These are phyloP conservation scores for Solanum chaucha DNA, from an alignment of 257 asterid species.

Conservation along the genomic window DNA sequence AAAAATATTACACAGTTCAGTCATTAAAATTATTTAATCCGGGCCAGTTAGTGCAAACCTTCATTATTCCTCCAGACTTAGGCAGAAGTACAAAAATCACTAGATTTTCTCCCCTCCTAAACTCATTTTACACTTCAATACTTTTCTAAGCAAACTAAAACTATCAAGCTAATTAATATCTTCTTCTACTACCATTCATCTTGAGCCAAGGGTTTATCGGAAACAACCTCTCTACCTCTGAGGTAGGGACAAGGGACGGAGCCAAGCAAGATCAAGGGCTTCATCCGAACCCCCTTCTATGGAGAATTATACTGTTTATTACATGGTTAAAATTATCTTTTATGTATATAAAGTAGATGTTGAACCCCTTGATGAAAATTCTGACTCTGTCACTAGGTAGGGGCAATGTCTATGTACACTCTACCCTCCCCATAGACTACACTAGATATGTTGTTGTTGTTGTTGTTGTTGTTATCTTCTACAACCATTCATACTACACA, in stretches of 20 bases:
- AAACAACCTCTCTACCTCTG: not conserved
- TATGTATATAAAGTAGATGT: not conserved
- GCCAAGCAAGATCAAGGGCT: not conserved
- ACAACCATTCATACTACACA: not conserved
- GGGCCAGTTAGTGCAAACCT: not conserved
- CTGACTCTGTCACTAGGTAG: not conserved
- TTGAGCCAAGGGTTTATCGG: accelerated
- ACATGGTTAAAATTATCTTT: not conserved
- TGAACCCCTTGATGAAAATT: not conserved
- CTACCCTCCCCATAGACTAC: not conserved
- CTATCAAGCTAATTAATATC: not conserved
- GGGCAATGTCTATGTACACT: accelerated
- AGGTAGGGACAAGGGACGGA: not conserved
- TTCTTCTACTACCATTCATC: not conserved
- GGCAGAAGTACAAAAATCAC: not conserved
- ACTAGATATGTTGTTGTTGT: not conserved
- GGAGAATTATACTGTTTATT: not conserved
- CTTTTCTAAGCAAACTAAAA: not conserved
- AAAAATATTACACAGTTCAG: not conserved
- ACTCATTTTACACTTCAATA: not conserved
- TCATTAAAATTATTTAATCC: not conserved
- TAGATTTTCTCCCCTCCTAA: not conserved
- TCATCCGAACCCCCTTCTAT: not conserved
- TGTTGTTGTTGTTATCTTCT: not conserved
- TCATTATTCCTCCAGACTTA: not conserved